Evolutionary conservation across 768 basidiomycete species (phyloP).

Genomic region (Boletus edulis): DNA sequence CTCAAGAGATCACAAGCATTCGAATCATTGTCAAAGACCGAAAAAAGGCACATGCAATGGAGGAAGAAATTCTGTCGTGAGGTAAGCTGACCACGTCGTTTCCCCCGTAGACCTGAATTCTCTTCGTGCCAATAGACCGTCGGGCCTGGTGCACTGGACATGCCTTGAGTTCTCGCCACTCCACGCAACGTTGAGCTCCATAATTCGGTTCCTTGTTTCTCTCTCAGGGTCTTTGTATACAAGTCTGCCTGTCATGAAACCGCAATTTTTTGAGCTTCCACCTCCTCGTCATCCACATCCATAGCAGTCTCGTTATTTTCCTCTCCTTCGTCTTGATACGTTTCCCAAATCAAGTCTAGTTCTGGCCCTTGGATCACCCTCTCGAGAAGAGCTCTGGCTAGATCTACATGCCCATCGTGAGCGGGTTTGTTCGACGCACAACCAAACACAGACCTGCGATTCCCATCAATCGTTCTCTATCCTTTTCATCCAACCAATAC

Average conservation of each 20-base stretch:
- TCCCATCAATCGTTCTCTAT: conserved; percentile 40
- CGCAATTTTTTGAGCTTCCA: conserved; percentile 28
- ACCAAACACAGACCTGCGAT: conserved; percentile 44
- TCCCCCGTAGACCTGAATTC: not conserved
- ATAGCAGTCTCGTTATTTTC: conserved; percentile 34
- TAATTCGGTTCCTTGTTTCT: too few relatives aligned
- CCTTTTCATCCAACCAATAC: conserved; percentile 48
- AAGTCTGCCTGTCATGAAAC: conserved; percentile 5
- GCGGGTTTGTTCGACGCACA: not conserved
- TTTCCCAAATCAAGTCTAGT: conserved; percentile 60
- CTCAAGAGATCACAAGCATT: conserved; percentile 38
- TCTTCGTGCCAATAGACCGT: conserved; percentile 12
- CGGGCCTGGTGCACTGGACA: conserved; percentile 15
- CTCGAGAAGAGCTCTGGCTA: conserved; percentile 60
- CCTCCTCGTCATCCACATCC: conserved; percentile 63
- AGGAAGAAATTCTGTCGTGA: conserved; percentile 54
- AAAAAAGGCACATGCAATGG: conserved; percentile 50
- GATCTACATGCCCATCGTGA: conserved; percentile 37
- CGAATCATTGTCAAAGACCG: conserved; percentile 32
- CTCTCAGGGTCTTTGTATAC: not conserved
- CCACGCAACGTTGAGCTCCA: too few relatives aligned
- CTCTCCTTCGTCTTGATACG: conserved; percentile 50
- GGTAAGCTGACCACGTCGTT: conserved; percentile 24
- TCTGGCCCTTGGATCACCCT: conserved; percentile 72
- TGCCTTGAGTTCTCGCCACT: conserved; percentile 4